Evolutionary conservation across 2,329 filamentous ascomycete genomes (phyloP), one percentile per base, ranked within the genome.

Genomic region (Amesomyces nigricolor): DNA sequence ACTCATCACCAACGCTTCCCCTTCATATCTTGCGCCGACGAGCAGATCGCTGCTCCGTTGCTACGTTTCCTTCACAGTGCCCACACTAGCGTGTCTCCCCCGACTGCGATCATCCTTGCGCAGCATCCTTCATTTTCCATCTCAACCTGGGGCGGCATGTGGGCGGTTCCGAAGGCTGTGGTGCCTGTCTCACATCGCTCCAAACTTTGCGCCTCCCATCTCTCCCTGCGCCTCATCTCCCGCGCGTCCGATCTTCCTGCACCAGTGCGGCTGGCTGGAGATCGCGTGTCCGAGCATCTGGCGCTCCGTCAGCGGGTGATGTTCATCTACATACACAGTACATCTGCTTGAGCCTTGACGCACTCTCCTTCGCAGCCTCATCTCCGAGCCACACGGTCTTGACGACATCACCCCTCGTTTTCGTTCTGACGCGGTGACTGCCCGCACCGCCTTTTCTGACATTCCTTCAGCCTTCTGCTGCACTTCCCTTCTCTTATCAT

Each of bases 401-500:
- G 62, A 63, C 54, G 59, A 63, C 56, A 53, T 52, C 43, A 44
- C 44, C 51, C 49, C 30, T 49, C 48, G 42, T 47, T 40, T 48
- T 42, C 53, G 39, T 55, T 57, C 16, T n/a, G 19, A 44, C 22
- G 22, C 22, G 22, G 22, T 26, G 22, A 26, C 22, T 26, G 22
- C 22, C 22, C 22, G 22, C 22, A 45, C 19, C 19, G 26, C 19
- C 17, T 46, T 17, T 26, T 37, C 45, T 39, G 14, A 10, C 3
- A 29, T 45, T 17, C 29, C 44, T 50, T 44, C 32, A 35, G 14
- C 9, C 14, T 17, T 11, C 16, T 13, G 17, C 46, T 22, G 14
- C 13, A 10, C 22, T 52, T 29, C 26, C 13, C 13, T 10, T 48
- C 32, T 14, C 11, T 22, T 32, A 26, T 13, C 17, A 9, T 10